These are phyloP conservation scores for Solanum ossicruentum DNA, from an alignment of 257 asterid species.

Conservation along the genomic window DNA sequence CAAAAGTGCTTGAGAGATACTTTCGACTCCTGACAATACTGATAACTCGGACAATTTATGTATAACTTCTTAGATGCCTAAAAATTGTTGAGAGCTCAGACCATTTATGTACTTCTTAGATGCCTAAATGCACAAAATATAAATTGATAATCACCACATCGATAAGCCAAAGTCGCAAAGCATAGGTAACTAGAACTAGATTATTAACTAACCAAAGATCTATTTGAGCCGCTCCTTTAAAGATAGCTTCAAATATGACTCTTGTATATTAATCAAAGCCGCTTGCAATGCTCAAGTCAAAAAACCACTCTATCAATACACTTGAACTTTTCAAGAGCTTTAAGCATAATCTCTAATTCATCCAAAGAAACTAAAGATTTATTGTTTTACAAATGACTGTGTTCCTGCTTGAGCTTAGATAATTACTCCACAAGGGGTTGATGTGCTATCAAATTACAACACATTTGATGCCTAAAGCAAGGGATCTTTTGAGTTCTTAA, in stretches of 20 bases:
- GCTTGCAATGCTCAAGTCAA: slow-evolving; percentile 97
- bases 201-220: background rate
- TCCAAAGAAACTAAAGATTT: slow-evolving; percentile 61
- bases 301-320: slow-evolving; percentile 55
- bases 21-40: background rate
- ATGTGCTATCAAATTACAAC: too few relatives aligned
- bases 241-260: slow-evolving; percentile 84
- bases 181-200: background rate
- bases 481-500: too few relatives aligned
- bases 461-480: too few relatives aligned
- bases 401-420: slow-evolving; percentile 46
- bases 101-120: background rate
- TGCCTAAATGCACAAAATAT: background rate
- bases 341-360: slow-evolving; percentile 73
- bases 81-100: background rate
- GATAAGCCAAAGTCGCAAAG: background rate
- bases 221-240: slow-evolving; percentile 83
- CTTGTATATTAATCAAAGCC: slow-evolving; percentile 98
- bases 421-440: slow-evolving; percentile 60
- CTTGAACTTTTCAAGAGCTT: slow-evolving; percentile 55
- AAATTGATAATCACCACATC: background rate
- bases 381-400: slow-evolving; percentile 48
- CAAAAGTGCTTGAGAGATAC: background rate
- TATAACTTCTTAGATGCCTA: background rate
- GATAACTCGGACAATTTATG: background rate